Evolutionary conservation across 345 rosid species (phyloP), one percentile per base, ranked within the genome.

Genomic region (Turritis glabra): DNA sequence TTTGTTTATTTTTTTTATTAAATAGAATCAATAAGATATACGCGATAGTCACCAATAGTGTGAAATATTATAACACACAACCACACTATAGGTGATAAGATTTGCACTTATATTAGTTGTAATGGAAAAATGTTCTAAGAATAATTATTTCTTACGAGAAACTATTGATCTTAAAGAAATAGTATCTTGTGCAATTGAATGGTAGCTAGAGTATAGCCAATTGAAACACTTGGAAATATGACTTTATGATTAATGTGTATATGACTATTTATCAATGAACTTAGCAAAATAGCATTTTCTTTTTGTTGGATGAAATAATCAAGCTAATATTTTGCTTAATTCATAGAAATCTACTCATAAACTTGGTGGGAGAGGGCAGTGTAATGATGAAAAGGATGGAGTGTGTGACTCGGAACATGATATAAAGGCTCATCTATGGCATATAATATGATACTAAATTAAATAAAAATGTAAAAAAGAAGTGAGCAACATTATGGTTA

Each of bases 401-500:
- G 70, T 69, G 71, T 76, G 80, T 70, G 72, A 70, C 71, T 63
- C 71, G 76, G 72, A 71, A 71, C 80, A 65, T 58, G 59, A 72
- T 50, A 71, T 65, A 77, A 71, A 77, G 72, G 68, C 40, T 63
- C 23, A 55, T 55, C 44, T 37, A 47, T 64, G 54, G 19, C 46
- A 21, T 77, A 56, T 46, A 64, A 71, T 71, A 77, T 56, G 67
- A 47, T 44, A 19, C 30, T 46, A 40, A 54, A 53, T 33, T 33
- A 33, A 70, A 77, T 52, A 12, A 25, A 50, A 62, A 53, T 76
- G 44, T 53, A 18, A 15, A 25, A 40, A 69, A 59, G 54, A 57
- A 77, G 68, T 65, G 73, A 77, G 77, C 68, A 71, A 32, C 67
- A 77, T 77, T 33, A 77, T 77, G 68, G 80, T 72, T 71, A 64